These are phyloP conservation scores for Exophiala sp. DNA, from an alignment of 2,329 filamentous ascomycete genomes.

Conservation along the genomic window DNA sequence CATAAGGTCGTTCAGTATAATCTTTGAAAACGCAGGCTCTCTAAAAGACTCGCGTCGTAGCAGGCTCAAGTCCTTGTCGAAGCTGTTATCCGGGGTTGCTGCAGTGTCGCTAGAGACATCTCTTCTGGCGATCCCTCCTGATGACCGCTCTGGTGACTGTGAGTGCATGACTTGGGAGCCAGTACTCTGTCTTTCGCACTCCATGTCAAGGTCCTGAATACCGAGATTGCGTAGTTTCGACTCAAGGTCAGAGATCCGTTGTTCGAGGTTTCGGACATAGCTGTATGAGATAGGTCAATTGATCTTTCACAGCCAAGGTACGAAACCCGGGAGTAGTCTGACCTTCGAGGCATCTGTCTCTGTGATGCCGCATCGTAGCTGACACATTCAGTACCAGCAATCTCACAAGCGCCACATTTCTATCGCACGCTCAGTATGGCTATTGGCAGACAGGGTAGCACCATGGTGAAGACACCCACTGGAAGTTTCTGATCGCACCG, in stretches of 20 bases:
- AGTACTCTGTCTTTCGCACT: no score
- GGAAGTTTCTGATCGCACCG: slow-evolving; percentile 89
- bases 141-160: no score
- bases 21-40: slow-evolving; percentile 6
- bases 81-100: neutral
- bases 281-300: slow-evolving; percentile 36
- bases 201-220: no score
- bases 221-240: no score
- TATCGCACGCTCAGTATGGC: neutral
- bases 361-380: slow-evolving; percentile 96
- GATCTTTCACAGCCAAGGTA: neutral
- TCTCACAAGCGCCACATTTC: slow-evolving; percentile 85
- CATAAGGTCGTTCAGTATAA: slow-evolving; percentile 12
- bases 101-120: neutral
- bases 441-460: neutral
- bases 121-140: neutral
- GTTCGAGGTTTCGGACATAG: slow-evolving; percentile 92
- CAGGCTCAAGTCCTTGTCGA: neutral
- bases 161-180: no score
- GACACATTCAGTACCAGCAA: slow-evolving; percentile 81
- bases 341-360: slow-evolving; percentile 74
- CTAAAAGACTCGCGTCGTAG: neutral
- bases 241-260: slow-evolving; percentile 47
- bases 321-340: neutral
- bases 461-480: slow-evolving; percentile 8